Base-by-base conservation (phyloP, 768 basidiomycete genomes). In the Suillus spraguei region DNA sequence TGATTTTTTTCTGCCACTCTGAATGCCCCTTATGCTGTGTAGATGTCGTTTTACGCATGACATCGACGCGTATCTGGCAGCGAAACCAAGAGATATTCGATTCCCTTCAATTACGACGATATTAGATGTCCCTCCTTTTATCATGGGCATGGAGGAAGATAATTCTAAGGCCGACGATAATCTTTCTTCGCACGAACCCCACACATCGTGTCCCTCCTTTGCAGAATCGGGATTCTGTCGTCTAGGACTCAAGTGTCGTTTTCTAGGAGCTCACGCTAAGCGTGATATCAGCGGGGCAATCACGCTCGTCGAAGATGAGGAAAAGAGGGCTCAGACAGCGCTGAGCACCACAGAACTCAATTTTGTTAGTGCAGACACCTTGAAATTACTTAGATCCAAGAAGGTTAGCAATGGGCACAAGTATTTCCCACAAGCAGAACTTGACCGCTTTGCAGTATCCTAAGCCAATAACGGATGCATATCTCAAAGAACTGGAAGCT, bases 221-320 rank as follows among this genome's bases (percentile, higher is more conserved):
- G 69, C 72, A 22, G 75, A 75, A 59, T 70, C 71, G 50, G 69
- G 68, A 0, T 71, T 72, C 62, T 75, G 74, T 61, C 73, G 75
- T 47, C 67, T 75, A 17, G 97, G 95, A 13, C 88, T 92, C 74
- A 94, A 95, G 74, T 99, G 97, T 73, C 87, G 97, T 2, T 97
- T 91, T 76, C 83, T 97, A 6, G 89, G 90, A 14, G 88, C 85
- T 4, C 97, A 99, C 74, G 77, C 90, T 13, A 76, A 71, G 20
- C 76, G 77, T 41, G 79, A 82, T 38, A 81, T 80, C 17, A 76
- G 78, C 16, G 87, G 85, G 2, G 66, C 74, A 2, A 67, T 85
- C 17, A 73, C 74, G 32, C 70, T 90, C 1, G 64, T 82, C 0
- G 77, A 77, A 7, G 86, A 94, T 68, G 84, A 86, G 63, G 85